Evolutionary conservation across 768 basidiomycete species (phyloP), one percentile per base, ranked within the genome.

Genomic region (Hericium erinaceus): DNA sequence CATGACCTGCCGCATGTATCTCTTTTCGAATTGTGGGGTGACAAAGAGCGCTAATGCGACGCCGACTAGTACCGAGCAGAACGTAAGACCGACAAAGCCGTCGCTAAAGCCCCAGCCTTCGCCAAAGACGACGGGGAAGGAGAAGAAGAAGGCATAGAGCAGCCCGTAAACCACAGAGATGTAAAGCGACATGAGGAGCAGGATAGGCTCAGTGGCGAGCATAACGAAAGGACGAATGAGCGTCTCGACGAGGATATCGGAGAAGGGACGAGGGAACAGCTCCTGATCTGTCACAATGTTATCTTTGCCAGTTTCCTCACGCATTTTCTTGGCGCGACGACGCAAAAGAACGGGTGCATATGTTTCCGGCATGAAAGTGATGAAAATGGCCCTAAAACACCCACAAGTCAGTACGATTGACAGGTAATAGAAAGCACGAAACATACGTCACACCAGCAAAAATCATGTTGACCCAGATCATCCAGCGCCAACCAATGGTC

Each of bases 151-250:
- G 18, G 66, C 68, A 67, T 73, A 74, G 28, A 74, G 69, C 4
- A 75, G 65, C 12, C 74, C 73, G 64, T 74, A 76, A 58, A 77
- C 70, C 57, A 78, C 65, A 16, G 74, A 69, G 48, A 77, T 71
- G 66, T 76, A 80, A 41, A 79, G 59, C 7, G 75, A 74, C 50
- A 79, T 72, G 12, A 75, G 66, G 9, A 78, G 64, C 24, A 78
- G 68, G 55, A 79, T 77, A 0, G 76, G 75, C 61, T 80, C 79
- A 9, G 72, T 74, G 26, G 68, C 66, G 18, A 79, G 67, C 70
- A 80, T 74, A 46, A 70, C 60, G 68, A 77, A 76, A 0, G 79
- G 79, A 5, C 76, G 70, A 18, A 72, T 57, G 22, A 77, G 65
- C 8, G 75, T 76, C 57, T 74, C 71, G 50, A 66, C 64, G 53